Percentiles rank a stretch among this genome's conserved stretches.
Evolutionary conservation across 2,329 filamentous ascomycete genomes (phyloP).

Genomic region (Didymella arachidicola): DNA sequence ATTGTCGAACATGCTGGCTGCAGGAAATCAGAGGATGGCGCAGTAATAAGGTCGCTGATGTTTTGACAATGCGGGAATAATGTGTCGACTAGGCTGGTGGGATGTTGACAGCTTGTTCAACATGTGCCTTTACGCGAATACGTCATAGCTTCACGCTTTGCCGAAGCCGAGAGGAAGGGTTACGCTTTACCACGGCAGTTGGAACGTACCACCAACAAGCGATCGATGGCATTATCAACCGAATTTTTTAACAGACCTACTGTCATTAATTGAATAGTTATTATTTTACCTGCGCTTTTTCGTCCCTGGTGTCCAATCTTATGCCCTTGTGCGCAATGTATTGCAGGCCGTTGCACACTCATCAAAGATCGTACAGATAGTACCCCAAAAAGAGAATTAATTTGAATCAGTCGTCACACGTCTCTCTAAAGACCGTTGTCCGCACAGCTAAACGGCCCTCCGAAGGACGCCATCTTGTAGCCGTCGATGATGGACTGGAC

Average conservation of each 20-base stretch:
- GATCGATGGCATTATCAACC: neutral
- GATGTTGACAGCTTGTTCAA: conserved; percentile 33
- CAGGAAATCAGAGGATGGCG: neutral
- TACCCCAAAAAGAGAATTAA: neutral
- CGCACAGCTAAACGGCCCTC: conserved; percentile 76
- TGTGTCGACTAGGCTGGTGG: conserved; percentile 13
- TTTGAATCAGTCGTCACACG: neutral
- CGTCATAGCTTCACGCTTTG: conserved; percentile 39
- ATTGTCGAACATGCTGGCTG: conserved; percentile 34
- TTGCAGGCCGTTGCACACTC: conserved; percentile 6
- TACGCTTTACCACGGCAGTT: neutral
- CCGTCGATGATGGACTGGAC: conserved; percentile 78
- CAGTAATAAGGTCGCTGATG: neutral
- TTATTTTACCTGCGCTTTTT: conserved; percentile 1
- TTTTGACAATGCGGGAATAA: neutral
- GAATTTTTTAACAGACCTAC: neutral
- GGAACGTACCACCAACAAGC: neutral
- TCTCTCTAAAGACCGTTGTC: conserved; percentile 66
- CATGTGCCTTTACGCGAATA: conserved; percentile 36
- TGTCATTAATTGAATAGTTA: neutral
- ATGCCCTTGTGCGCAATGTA: conserved; percentile 1
- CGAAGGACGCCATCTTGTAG: conserved; percentile 70
- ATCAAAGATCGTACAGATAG: neutral
- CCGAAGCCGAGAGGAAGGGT: conserved; percentile 10
- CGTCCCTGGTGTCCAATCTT: neutral